Percentiles rank a stretch among this genome's conserved stretches.
Evolutionary conservation across 306 rosid species (phyloP).

Genomic region (Pyrus pyrifolia): DNA sequence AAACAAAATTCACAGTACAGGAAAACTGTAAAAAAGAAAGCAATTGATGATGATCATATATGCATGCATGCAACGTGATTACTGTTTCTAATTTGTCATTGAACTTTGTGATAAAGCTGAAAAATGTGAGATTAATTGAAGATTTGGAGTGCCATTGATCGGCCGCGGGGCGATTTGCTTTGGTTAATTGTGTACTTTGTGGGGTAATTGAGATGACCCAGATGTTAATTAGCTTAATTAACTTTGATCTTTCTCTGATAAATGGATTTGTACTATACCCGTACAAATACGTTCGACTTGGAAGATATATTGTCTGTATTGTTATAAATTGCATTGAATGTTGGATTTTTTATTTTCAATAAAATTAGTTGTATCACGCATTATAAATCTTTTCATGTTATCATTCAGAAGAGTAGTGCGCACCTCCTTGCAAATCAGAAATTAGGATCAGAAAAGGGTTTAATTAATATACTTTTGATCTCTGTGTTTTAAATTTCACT

Average conservation of each 20-base stretch:
- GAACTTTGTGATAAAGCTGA: constrained; percentile 5
- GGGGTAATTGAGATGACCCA: neutral
- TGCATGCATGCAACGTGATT: neutral
- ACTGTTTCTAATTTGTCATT: neutral
- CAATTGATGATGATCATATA: neutral
- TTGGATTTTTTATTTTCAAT: neutral
- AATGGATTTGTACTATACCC: neutral
- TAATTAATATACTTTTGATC: too few species aligned
- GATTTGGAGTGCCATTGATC: neutral
- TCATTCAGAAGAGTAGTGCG: neutral
- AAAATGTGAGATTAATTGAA: neutral
- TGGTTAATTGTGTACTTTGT: neutral
- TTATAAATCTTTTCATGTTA: neutral
- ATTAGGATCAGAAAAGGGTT: too few species aligned
- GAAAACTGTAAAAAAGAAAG: neutral
- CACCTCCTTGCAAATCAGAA: neutral
- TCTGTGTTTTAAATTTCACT: too few species aligned
- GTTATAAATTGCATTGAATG: neutral
- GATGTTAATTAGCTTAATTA: neutral
- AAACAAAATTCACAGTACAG: neutral
- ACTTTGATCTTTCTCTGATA: neutral
- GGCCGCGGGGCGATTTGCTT: neutral
- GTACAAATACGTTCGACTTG: neutral
- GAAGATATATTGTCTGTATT: neutral
- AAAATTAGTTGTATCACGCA: neutral